These are phyloP conservation scores for Aspergillus terreus DNA, from an alignment of 2,329 filamentous ascomycete genomes.

Conservation along the genomic window DNA sequence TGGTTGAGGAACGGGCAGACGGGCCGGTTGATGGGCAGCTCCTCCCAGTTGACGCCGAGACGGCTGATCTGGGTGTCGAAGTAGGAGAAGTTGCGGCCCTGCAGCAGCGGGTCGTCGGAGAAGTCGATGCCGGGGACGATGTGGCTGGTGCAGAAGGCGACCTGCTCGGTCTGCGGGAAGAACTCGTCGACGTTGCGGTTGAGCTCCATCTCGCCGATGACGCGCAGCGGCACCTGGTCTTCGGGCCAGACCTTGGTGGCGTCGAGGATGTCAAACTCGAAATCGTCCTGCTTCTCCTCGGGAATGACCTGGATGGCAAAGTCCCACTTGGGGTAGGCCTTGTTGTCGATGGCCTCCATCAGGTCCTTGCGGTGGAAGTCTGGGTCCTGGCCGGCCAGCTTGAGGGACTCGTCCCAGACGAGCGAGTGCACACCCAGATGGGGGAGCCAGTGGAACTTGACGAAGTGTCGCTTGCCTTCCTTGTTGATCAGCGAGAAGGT, in stretches of 20 bases:
- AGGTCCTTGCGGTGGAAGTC: slow-evolving; percentile 81
- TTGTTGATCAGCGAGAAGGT: slow-evolving; percentile 32
- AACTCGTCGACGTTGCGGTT: slow-evolving; percentile 78
- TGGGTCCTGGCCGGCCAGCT: slow-evolving; percentile 69
- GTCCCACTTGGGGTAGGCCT: slow-evolving; percentile 71
- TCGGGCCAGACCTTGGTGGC: slow-evolving; percentile 85
- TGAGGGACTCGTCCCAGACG: slow-evolving; percentile 66
- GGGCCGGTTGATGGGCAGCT: slow-evolving; percentile 72
- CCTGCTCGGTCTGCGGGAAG: slow-evolving; percentile 79
- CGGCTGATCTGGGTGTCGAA: slow-evolving; percentile 58
- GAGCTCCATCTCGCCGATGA: slow-evolving; percentile 75
- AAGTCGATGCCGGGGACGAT: slow-evolving; percentile 75
- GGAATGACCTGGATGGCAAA: slow-evolving; percentile 77
- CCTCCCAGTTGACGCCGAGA: slow-evolving; percentile 71
- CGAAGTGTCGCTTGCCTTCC: slow-evolving; percentile 30
- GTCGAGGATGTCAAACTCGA: slow-evolving; percentile 82
- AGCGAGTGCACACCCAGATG: slow-evolving; percentile 33
- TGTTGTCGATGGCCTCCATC: slow-evolving; percentile 67
- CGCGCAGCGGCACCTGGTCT: slow-evolving; percentile 68
- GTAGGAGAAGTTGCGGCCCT: slow-evolving; percentile 67
- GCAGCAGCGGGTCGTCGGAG: slow-evolving; percentile 69
- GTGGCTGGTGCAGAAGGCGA: slow-evolving; percentile 77
- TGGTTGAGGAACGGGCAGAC: slow-evolving; percentile 72
- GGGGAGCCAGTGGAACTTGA: slow-evolving; percentile 34
- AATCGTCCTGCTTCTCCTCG: slow-evolving; percentile 68